Base-by-base conservation (phyloP, 371 early-diverging fungal genomes). In the Mortierella sp. region DNA sequence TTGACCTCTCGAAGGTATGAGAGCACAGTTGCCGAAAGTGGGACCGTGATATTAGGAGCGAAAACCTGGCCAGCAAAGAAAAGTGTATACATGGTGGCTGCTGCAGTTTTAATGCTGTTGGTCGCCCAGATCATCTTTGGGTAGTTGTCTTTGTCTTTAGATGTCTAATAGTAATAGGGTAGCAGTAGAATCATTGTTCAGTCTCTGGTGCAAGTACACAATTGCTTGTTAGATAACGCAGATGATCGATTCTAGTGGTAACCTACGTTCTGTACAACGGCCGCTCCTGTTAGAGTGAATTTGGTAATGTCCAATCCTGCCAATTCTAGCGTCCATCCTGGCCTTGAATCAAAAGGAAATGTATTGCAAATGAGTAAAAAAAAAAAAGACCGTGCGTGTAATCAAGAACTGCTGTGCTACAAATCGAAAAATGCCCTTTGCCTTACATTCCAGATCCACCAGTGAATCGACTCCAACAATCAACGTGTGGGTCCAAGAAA, bases 71-170 rank as follows among this genome's bases (percentile, higher is more conserved):
- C 95, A 0, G 85, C 94, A 70, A 93, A 95, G 70, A 95, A 95
- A 9, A 95, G 75, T 0, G 96, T 94, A 69, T 94, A 95, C 94
- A 95, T 94, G 59, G 96, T 95, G 7, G 92, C 88, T 2, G 89
- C 83, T 28, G 93, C 94, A 13, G 93, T 80, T 67, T 95, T 94
- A 58, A 85, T 86, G 74, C 92, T 93, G 74, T 95, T 95, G 41
- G 96, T 94, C 0, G 94, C 91, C 96, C 96, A 95, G 15, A 92
- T 92, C 95, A 95, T 95, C 63, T 88, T 90, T 10, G 92, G 91
- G 59, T 85, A 90, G 19, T 86, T 74, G 2, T 67, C 57, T 32
- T 81, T 81, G 58, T 76, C 64, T 9, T 74, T 32, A 28, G 50
- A 60, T 3, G 65, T 71, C 80, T 79, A 52, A 52, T 38, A 9